A percentile compares a stretch with the other conserved stretches of the same genome.
phyloP scores from a whole-genome alignment of 768 basidiomycete genomes.

The Pulveroboletus sp. region DNA sequence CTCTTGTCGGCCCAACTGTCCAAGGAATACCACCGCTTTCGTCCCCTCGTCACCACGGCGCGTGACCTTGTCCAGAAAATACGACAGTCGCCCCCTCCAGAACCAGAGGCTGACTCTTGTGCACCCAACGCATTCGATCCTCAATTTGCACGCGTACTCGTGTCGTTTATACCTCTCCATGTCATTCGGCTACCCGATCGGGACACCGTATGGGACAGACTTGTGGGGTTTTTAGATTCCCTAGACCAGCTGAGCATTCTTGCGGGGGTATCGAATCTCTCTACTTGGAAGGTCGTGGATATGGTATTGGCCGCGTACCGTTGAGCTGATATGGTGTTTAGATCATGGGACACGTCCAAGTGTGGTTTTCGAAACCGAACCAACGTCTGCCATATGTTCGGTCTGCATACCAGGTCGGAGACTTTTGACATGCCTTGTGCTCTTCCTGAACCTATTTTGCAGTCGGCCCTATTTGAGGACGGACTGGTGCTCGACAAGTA shows the following conservation, averaged over 20 bases:
- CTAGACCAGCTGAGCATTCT: constrained; percentile 53
- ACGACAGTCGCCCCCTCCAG: constrained; percentile 30
- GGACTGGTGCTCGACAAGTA: constrained; percentile 53
- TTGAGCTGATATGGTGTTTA: constrained; percentile 13
- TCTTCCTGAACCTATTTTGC: constrained; percentile 1
- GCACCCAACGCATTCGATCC: constrained; percentile 63
- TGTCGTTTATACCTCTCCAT: constrained; percentile 68
- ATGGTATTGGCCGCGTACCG: neutral
- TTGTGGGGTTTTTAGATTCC: constrained; percentile 51
- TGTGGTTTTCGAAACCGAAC: constrained; percentile 43
- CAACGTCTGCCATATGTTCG: constrained; percentile 56
- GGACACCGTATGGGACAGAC: constrained; percentile 48
- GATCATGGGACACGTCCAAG: constrained; percentile 51
- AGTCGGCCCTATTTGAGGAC: constrained; percentile 59
- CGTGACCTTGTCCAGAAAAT: constrained; percentile 16
- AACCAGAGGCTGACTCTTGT: constrained; percentile 42
- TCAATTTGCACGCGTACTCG: constrained; percentile 60
- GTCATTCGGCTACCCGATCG: constrained; percentile 49
- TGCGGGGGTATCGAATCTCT: constrained; percentile 41
- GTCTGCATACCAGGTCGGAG: constrained; percentile 58
- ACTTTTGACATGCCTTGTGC: neutral
- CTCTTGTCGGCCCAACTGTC: constrained; percentile 24
- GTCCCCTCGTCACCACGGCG: constrained; percentile 16
- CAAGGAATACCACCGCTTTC: constrained; percentile 25
- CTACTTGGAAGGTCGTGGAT: constrained; percentile 60